Evolutionary conservation across 164 flowering plant genomes (phyloP), one percentile per base, ranked within the genome.

Genomic region (Cinnamomum micranthum): DNA sequence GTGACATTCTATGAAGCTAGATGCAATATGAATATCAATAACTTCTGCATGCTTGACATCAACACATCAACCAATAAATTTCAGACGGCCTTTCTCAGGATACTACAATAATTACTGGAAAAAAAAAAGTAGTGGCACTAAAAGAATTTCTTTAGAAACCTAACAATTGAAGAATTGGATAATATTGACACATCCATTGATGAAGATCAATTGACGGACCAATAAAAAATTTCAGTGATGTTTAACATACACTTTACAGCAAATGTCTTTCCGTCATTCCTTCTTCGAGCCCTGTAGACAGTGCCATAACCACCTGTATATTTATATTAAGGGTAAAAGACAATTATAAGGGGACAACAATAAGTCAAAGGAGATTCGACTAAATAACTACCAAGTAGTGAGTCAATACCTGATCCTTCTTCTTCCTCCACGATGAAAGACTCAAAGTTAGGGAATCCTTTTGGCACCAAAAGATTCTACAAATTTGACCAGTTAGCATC

Each of bases 351-450:
- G 58, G 14, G 27, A 3, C 60, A 15, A 14, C 35, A 69, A 15
- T 23, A 7, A 62, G 73, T 41, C 24, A 1, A 17, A 64, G 59
- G 28, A 41, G 35, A 41, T 28, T 31, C 31, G 1, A 67, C n/a
- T 25, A 73, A 31, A 69, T 20, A 75, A 62, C 33, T 11, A 77
- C 35, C 58, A 73, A 41, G 23, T 17, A 74, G 19, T 67, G 35
- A 69, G 25, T 72, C 62, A 70, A 33, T 81, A 86, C 88, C 86
- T 80, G 88, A 84, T 33, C 88, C 88, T 81, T 92, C 97, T 87
- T 90, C 93, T 73, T 87, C 94, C 83, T 87, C 93, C n/a, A 90
- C 82, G 58, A 79, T 68, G 76, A 80, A 90, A 71, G 85, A 77
- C 41, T 89, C 89, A 77, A 89, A 89, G n/a, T 80, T 63, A 58